A percentile compares a stretch with the other conserved stretches of the same genome.
phyloP scores from a whole-genome alignment of 495 filamentous ascomycete genomes.

The Xanthoparmelia taractica region DNA sequence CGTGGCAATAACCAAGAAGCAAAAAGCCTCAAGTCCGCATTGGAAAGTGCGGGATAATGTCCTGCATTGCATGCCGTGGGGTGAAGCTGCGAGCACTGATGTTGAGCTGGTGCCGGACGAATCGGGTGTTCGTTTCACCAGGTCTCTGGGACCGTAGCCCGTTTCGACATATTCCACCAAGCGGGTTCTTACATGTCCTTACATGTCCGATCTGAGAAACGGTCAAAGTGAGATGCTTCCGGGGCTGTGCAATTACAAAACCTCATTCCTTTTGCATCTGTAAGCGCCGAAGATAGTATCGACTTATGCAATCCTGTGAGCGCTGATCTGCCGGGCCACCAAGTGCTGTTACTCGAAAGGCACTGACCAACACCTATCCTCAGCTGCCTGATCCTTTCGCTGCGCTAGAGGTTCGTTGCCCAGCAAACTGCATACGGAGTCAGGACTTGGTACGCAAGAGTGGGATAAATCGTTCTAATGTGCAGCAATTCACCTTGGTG shows the following conservation, averaged over 20 bases:
- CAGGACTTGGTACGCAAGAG: conserved; percentile 2
- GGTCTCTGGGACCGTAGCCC: not conserved
- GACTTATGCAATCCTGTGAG: not conserved
- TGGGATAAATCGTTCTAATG: conserved; percentile 6
- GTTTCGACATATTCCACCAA: conserved; percentile 1
- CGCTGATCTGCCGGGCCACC: not conserved
- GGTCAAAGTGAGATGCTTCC: conserved; percentile 10
- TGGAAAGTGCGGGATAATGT: conserved; percentile 5
- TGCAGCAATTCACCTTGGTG: conserved; percentile 6
- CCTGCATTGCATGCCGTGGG: conserved; percentile 9
- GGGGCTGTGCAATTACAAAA: conserved; percentile 10
- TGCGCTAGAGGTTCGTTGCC: not conserved
- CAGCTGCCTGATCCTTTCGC: conserved; percentile 4
- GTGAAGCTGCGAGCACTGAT: not conserved
- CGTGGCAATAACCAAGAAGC: conserved; percentile 1
- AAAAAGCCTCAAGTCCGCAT: not conserved
- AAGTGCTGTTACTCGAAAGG: not conserved
- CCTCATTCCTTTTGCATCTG: conserved; percentile 3
- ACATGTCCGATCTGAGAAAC: conserved; percentile 8
- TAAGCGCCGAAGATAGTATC: conserved; percentile 3
- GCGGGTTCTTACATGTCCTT: conserved; percentile 7
- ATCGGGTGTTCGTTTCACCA: conserved; percentile 12
- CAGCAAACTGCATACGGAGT: conserved; percentile 4
- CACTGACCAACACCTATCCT: not conserved
- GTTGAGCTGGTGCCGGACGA: conserved; percentile 11